Percentiles rank a stretch among this genome's conserved stretches.
Evolutionary conservation across 2,329 filamentous ascomycete genomes (phyloP).

Genomic region (Hortaea sp.): DNA sequence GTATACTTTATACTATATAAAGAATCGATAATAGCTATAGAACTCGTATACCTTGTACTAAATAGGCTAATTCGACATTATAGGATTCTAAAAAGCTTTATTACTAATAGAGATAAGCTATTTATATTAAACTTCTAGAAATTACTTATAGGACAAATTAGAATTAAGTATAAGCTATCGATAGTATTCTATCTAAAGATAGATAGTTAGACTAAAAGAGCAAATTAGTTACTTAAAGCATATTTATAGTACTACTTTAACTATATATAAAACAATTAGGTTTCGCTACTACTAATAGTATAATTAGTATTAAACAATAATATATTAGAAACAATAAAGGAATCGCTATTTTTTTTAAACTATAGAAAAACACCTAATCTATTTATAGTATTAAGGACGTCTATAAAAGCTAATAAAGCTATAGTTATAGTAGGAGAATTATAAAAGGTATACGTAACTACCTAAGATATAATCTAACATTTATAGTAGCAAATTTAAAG

Average conservation of each 20-base stretch:
- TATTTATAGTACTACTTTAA: constrained; percentile 3
- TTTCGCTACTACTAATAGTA: constrained; percentile 11
- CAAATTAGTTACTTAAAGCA: constrained; percentile 1
- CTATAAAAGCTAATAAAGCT: not conserved
- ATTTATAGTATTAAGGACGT: not conserved
- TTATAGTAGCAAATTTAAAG: not conserved
- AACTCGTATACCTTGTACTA: constrained; percentile 11
- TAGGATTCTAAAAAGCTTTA: constrained; percentile 9
- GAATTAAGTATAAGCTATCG: constrained; percentile 14
- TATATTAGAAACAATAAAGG: constrained; percentile 6
- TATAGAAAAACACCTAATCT: constrained; percentile 5
- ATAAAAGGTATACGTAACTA: not conserved
- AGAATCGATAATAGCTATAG: constrained; percentile 7
- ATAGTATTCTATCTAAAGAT: constrained; percentile 19
- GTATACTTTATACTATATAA: constrained; percentile 7
- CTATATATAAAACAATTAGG: constrained; percentile 1
- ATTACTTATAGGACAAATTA: constrained; percentile 5
- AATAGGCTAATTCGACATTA: constrained; percentile 11
- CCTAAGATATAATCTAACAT: not conserved
- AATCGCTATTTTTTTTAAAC: constrained; percentile 13
- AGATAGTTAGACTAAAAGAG: constrained; percentile 4
- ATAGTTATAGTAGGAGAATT: constrained; percentile 1
- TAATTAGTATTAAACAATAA: constrained; percentile 18
- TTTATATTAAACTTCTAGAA: constrained; percentile 14
- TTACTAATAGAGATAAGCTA: constrained; percentile 12